phyloP scores from a whole-genome alignment of 805 yeast genomes.

The Wickerhamiella allomyrinae region DNA sequence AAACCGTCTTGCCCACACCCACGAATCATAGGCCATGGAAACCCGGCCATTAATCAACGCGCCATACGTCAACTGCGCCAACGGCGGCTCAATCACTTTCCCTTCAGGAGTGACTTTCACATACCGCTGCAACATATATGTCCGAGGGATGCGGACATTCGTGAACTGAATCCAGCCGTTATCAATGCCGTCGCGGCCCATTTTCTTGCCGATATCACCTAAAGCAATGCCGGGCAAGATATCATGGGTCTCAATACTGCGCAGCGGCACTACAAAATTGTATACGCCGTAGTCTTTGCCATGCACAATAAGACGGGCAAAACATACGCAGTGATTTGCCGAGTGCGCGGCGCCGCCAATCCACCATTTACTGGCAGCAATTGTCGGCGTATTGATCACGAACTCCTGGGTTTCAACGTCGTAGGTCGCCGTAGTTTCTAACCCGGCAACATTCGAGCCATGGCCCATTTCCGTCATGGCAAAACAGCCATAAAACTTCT shows the following conservation, averaged over 20 bases:
- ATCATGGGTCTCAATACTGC: slow-evolving; percentile 54
- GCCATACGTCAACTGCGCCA: slow-evolving; percentile 79
- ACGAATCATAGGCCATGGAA: slow-evolving; percentile 76
- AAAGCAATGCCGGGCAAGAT: slow-evolving; percentile 65
- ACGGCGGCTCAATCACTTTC: slow-evolving; percentile 60
- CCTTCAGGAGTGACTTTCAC: slow-evolving; percentile 59
- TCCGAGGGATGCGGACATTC: slow-evolving; percentile 70
- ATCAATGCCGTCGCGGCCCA: slow-evolving; percentile 94
- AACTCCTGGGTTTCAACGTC: slow-evolving; percentile 53
- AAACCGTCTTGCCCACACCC: slow-evolving; percentile 64
- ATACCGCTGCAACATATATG: slow-evolving; percentile 68
- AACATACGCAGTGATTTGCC: slow-evolving; percentile 74
- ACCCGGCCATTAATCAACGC: slow-evolving; percentile 84
- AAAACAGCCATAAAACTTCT: slow-evolving; percentile 60
- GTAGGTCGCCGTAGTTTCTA: slow-evolving; percentile 84
- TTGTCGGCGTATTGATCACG: slow-evolving; percentile 69
- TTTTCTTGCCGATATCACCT: slow-evolving; percentile 89
- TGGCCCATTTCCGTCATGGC: slow-evolving; percentile 90
- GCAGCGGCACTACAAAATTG: slow-evolving; percentile 78
- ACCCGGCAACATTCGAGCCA: slow-evolving; percentile 86
- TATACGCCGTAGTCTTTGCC: slow-evolving; percentile 87
- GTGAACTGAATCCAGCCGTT: slow-evolving; percentile 94
- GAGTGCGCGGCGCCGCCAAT: slow-evolving; percentile 96
- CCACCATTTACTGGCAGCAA: slow-evolving; percentile 97
- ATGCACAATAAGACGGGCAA: slow-evolving; percentile 67